Base-by-base conservation (phyloP, 164 flowering plant species). In the Magnolia sinica region DNA sequence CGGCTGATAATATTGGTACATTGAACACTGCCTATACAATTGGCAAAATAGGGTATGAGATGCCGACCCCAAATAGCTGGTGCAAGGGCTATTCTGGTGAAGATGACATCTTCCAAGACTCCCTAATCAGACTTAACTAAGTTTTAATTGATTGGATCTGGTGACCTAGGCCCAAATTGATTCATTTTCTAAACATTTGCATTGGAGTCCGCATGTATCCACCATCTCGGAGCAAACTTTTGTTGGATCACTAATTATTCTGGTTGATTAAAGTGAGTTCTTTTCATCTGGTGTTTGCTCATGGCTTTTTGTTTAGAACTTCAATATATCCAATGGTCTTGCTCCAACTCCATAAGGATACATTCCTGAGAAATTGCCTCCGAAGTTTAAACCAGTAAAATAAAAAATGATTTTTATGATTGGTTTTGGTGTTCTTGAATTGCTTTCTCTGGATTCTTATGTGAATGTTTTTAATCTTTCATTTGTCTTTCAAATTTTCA, bases 401-500 rank as follows among this genome's bases (percentile, higher is more conserved):
- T 37, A 37, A 37, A 37, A 37, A 37, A 4, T 37, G 45, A 37
- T 37, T 37, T 37, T 37, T 37, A 37, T 37, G 45, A 37, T 37
- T 37, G 45, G 7, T 37, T 37, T 37, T 37, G 45, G 45, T 37
- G 45, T 55, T 55, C 11, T 10, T 55, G 18, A 55, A 55, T 55
- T 55, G 16, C 61, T 55, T 55, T 16, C 7, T 55, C 61, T 55
- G 61, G 61, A 37, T 3, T 16, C 61, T 55, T 55, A 55, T 55
- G 61, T 16, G 18, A 55, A 55, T 8, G 14, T 55, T 55, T 55
- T 55, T 55, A 55, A 0, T 37, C 45, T 55, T 55, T 55, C 18
- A 55, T 55, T 55, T 55, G 18, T 68, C 16, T 68, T 24, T 68
- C 16, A 63, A 14, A 73, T 52, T 66, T 77, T 67, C 77, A 96